These are phyloP conservation scores for Nitzschia sp. DNA, from an alignment of 108 stramenopile species.

Conservation along the genomic window DNA sequence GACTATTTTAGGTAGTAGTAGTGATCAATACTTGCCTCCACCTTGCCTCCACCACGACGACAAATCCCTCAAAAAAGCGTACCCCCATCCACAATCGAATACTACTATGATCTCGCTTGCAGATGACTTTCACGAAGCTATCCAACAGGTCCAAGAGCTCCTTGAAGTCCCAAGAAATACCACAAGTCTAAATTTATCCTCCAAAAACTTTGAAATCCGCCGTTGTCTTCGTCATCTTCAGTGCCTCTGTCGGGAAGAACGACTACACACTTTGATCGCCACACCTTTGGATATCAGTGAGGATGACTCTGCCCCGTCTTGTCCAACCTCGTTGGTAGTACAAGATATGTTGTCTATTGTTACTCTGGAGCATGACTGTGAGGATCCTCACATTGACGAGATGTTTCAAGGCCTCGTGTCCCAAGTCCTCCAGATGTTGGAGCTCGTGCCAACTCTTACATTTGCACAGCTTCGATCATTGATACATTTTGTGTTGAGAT, in stretches of 20 bases:
- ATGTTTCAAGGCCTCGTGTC: slow-evolving; percentile 3
- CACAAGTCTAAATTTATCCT: not conserved
- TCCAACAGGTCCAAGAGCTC: not conserved
- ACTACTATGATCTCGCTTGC: too few relatives aligned
- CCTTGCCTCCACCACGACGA: too few relatives aligned
- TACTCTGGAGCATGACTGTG: slow-evolving; percentile 5
- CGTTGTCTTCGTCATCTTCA: slow-evolving; percentile 24
- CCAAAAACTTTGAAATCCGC: slow-evolving; percentile 8
- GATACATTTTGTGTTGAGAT: slow-evolving; percentile 1
- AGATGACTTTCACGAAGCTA: slow-evolving; percentile 2
- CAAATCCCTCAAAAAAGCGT: too few relatives aligned
- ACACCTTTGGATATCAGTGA: too few relatives aligned
- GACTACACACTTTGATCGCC: too few relatives aligned
- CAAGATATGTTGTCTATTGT: slow-evolving; percentile 13
- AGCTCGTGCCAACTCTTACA: not conserved
- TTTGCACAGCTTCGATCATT: not conserved
- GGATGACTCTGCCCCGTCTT: too few relatives aligned
- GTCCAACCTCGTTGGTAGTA: not conserved
- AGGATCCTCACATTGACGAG: slow-evolving; percentile 10
- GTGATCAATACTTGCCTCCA: too few relatives aligned
- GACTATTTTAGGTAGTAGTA: too few relatives aligned
- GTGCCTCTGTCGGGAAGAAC: not conserved
- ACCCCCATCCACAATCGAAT: too few relatives aligned
- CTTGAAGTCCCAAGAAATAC: not conserved
- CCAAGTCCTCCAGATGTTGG: not conserved